Evolutionary conservation across 768 basidiomycete genomes (phyloP).

Genomic region (Neoboletus magnificus): DNA sequence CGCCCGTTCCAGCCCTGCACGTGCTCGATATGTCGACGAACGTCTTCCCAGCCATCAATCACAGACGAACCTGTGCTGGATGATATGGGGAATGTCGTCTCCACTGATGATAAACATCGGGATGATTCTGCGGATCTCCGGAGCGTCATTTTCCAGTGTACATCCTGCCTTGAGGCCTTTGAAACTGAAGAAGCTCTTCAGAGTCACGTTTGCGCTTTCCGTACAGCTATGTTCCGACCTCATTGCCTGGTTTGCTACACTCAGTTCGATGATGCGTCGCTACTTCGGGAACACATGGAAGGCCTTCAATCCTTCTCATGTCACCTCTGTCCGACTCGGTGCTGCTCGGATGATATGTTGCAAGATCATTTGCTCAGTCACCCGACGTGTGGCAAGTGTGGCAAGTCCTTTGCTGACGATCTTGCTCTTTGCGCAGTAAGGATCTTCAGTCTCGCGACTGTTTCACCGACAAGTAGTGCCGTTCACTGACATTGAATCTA

Average conservation of each 20-base stretch:
- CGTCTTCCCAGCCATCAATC: background rate
- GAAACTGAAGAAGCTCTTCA: conserved; percentile 6
- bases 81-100: background rate
- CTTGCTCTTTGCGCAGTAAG: conserved; percentile 22
- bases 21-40: conserved; percentile 10
- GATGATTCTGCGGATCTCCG: background rate
- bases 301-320: conserved; percentile 14
- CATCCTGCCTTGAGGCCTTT: conserved; percentile 15
- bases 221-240: conserved; percentile 2
- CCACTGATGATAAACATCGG: background rate
- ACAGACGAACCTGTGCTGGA: background rate
- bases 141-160: conserved; percentile 6
- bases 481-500: background rate
- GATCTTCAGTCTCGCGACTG: background rate
- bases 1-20: background rate
- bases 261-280: conserved; percentile 19
- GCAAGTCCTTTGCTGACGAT: conserved; percentile 16
- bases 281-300: conserved; percentile 19
- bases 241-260: conserved; percentile 24
- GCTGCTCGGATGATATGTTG: conserved; percentile 25
- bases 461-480: background rate
- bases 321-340: conserved; percentile 17
- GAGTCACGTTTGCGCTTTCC: conserved; percentile 16
- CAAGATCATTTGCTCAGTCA: conserved; percentile 25
- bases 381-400: conserved; percentile 24